A percentile compares a stretch with the other conserved stretches of the same genome.
Evolutionary conservation across 495 filamentous ascomycete species (phyloP).

Genomic region (Penicillium cataractarum): DNA sequence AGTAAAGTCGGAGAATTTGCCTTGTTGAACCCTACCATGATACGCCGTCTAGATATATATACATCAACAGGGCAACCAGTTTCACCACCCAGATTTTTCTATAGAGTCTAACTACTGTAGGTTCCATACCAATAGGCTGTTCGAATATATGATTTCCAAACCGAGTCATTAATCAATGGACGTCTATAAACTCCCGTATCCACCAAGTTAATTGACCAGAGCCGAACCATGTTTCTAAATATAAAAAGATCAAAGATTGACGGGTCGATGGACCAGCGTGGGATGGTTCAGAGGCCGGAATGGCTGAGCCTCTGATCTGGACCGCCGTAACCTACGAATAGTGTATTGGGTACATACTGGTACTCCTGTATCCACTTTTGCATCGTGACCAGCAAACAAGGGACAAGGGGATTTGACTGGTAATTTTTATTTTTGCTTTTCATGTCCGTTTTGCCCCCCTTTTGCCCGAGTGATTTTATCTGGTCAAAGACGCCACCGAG

Average conservation of each 20-base stretch:
- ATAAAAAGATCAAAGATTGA: conserved; percentile 11
- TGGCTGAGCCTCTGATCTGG: conserved; percentile 2
- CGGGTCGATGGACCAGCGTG: conserved; percentile 6
- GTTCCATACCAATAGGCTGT: background rate
- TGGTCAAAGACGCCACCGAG: conserved; percentile 2
- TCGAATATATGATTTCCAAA: background rate
- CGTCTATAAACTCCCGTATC: background rate
- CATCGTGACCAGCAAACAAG: background rate
- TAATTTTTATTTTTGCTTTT: background rate
- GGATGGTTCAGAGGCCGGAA: background rate
- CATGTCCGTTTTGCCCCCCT: conserved; percentile 1
- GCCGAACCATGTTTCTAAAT: conserved; percentile 8
- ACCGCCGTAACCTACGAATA: background rate
- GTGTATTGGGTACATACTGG: background rate
- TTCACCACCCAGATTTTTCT: no score
- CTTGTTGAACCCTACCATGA: background rate
- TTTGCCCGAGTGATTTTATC: background rate
- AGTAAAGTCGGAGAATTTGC: background rate
- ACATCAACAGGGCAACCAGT: no score
- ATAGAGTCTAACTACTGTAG: no score
- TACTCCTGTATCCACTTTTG: no score
- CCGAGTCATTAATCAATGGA: background rate
- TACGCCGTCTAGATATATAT: background rate
- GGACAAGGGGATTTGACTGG: background rate
- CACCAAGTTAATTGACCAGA: background rate